These are phyloP conservation scores for Lagerstroemia fauriei DNA, from an alignment of 441 rosid species.

Conservation along the genomic window DNA sequence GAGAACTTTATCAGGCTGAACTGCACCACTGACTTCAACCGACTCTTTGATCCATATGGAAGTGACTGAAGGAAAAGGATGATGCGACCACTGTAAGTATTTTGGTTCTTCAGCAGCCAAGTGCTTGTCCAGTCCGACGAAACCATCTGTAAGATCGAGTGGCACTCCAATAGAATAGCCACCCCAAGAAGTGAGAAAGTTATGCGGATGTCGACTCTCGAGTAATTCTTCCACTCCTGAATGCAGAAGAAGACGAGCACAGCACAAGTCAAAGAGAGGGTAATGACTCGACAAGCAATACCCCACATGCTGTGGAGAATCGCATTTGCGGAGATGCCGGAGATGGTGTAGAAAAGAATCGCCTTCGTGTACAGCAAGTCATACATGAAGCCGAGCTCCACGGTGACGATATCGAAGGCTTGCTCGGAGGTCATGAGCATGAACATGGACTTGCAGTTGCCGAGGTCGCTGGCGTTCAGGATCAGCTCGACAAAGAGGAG, in stretches of 20 bases:
- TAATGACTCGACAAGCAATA: background rate
- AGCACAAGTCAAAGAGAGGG: background rate
- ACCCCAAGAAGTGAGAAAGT: too few species aligned
- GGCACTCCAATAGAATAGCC: too few species aligned
- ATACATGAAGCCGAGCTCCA: conserved; percentile 20
- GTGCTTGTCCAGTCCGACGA: conserved; percentile 12
- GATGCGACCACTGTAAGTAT: background rate
- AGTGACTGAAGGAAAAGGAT: background rate
- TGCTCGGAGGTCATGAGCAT: background rate
- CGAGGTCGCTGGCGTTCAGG: conserved; percentile 39
- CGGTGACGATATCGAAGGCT: conserved; percentile 34
- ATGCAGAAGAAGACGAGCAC: conserved; percentile 5
- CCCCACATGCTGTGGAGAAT: conserved; percentile 3
- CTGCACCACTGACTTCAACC: conserved; percentile 14
- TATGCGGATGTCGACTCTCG: background rate
- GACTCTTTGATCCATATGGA: background rate
- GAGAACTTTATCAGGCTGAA: conserved; percentile 14
- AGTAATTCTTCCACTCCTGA: background rate
- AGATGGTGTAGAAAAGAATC: background rate
- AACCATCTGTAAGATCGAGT: background rate
- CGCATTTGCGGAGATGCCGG: background rate
- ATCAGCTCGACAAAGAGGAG: conserved; percentile 49
- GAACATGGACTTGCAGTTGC: conserved; percentile 39
- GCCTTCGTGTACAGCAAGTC: conserved; percentile 19
- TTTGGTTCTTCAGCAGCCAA: background rate